Evolutionary conservation across 176 grass and related monocot genomes (phyloP).

Genomic region (Oropetium thomaeum): DNA sequence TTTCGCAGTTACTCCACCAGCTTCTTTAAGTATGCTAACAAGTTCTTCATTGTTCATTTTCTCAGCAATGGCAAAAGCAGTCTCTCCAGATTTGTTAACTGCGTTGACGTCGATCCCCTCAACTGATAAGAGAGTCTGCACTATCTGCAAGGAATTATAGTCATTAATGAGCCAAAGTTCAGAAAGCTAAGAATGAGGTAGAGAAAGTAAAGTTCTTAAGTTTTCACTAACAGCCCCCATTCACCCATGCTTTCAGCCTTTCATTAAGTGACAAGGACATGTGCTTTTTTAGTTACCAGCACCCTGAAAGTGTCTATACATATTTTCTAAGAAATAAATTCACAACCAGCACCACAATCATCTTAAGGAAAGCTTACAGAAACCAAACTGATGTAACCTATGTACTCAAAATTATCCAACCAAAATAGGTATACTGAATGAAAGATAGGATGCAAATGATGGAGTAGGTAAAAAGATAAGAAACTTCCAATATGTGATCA

Average conservation of each 20-base stretch:
- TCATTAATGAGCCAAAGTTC: slow-evolving; percentile 32
- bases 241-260: neutral
- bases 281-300: neutral
- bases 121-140: slow-evolving; percentile 54
- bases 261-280: neutral
- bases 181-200: neutral
- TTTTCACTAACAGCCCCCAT: neutral
- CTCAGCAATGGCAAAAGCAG: slow-evolving; percentile 70
- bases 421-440: neutral
- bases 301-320: neutral
- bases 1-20: slow-evolving; percentile 53
- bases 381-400: neutral
- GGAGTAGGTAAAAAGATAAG: neutral
- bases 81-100: slow-evolving; percentile 68
- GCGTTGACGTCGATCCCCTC: slow-evolving; percentile 72
- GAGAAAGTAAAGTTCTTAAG: neutral
- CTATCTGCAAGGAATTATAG: slow-evolving; percentile 49
- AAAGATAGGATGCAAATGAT: neutral
- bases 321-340: neutral
- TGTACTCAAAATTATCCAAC: neutral
- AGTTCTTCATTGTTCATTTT: slow-evolving; percentile 70
- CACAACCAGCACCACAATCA: neutral
- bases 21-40: slow-evolving; percentile 53
- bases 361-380: neutral
- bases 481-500: neutral